Base-by-base conservation (phyloP, 2,329 filamentous ascomycete species). In the Byssoonygena ceratinophila region DNA sequence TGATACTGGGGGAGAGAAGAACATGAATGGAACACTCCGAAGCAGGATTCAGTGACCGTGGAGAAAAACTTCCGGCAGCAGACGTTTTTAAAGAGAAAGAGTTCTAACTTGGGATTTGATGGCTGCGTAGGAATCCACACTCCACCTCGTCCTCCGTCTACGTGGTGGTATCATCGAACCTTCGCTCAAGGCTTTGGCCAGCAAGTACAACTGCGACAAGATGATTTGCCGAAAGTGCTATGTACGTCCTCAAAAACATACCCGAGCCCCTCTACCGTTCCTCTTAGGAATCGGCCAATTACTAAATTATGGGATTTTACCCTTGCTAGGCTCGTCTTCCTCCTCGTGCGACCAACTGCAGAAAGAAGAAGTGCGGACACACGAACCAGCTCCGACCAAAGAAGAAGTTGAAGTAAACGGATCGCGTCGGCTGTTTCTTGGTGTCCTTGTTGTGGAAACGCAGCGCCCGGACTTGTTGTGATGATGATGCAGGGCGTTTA, bases 211-310 rank as follows among this genome's bases (percentile, higher is more conserved):
- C 85, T 97, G 91, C 86, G 92, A 97, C 66, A 96, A 96, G 85
- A 91, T 91, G 85, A 95, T 97, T 78, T 97, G 92, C 88, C 91
- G 92, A 82, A 97, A 98, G 87, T 98, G 92, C 86, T 97, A 97
- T 78, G 88, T 92, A 84, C 67, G 85, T 83, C 31, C 27, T 36
- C 37, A 37, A 50, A 25, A 3, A 22, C 12, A 5, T 9, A 16
- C 11, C 27, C n/a, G 16, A 39, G 27, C 43, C 16, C 18, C 12
- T n/a, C n/a, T n/a, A n/a, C 18, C 3, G 9, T 40, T 29, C 4
- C 2, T 20, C 2, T 9, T 16, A 23, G 11, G 40, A 34, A 14
- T 8, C 23, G 47, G 32, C 11, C 1, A 22, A 5, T 40, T 32
- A 23, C 46, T 41, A 49, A 31, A 39, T 5, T 18, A 23, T 20